Percentiles rank a stretch among this genome's conserved stretches.
Conservation (phyloP, 2,329 filamentous ascomycete genomes). For the Monosporascus sp. region DNA sequence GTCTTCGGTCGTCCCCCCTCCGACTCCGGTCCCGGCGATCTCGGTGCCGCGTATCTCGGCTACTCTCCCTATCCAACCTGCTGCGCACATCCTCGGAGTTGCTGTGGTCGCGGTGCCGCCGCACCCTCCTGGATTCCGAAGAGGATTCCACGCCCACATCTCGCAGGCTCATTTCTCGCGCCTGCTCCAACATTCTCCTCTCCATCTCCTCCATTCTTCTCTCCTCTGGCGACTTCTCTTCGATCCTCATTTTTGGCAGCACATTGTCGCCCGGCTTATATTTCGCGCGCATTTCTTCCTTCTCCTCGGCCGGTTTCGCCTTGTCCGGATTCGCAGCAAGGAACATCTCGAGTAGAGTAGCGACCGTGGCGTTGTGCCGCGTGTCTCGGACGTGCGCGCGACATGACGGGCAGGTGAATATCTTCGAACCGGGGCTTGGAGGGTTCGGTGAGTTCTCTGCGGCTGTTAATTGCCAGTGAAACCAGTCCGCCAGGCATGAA, state of each 20-base stretch:
- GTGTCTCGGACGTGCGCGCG: slow-evolving; percentile 82
- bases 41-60: slow-evolving; percentile 21
- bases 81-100: slow-evolving; percentile 25
- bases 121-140: slow-evolving; percentile 15
- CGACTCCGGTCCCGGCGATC: slow-evolving; percentile 18
- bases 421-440: slow-evolving; percentile 41
- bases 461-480: slow-evolving; percentile 67
- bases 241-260: slow-evolving; percentile 55
- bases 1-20: slow-evolving; percentile 26
- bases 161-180: slow-evolving; percentile 68
- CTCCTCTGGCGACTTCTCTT: slow-evolving; percentile 49
- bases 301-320: slow-evolving; percentile 66
- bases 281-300: slow-evolving; percentile 66
- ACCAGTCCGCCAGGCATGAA: slow-evolving; percentile 94
- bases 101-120: slow-evolving; percentile 23
- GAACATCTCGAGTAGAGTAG: slow-evolving; percentile 85
- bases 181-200: slow-evolving; percentile 63
- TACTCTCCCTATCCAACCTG: slow-evolving; percentile 27
- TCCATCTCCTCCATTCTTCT: slow-evolving; percentile 60
- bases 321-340: slow-evolving; percentile 74
- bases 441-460: slow-evolving; percentile 47
- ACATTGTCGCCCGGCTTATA: slow-evolving; percentile 83
- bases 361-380: slow-evolving; percentile 84
- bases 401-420: slow-evolving; percentile 90
- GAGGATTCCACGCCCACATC: slow-evolving; percentile 52